A percentile compares a stretch with the other conserved stretches of the same genome.
These are phyloP conservation scores for Suillus subaureus DNA, from an alignment of 768 basidiomycete species.

Conservation along the genomic window DNA sequence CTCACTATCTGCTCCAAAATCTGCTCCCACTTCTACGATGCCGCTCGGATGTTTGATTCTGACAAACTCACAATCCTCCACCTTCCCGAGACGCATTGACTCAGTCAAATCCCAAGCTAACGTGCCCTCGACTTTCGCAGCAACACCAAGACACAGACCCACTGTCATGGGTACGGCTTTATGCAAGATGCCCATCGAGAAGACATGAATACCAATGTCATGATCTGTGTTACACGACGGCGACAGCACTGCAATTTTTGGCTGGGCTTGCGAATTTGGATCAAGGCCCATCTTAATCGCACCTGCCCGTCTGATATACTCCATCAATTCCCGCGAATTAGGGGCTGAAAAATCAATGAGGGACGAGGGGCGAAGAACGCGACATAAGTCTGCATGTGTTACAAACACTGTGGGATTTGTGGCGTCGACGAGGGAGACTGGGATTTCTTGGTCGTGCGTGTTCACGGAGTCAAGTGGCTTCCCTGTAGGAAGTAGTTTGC, in stretches of 20 bases:
- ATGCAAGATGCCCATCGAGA: conserved; percentile 74
- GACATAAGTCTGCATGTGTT: conserved; percentile 42
- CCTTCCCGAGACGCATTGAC: conserved; percentile 26
- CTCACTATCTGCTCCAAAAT: conserved; percentile 45
- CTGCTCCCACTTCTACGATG: conserved; percentile 65
- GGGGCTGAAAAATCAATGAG: conserved; percentile 11
- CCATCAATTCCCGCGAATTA: conserved; percentile 39
- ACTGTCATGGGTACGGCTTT: conserved; percentile 77
- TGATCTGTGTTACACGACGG: conserved; percentile 30
- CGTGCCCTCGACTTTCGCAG: conserved; percentile 54
- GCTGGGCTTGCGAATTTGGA: conserved; percentile 63
- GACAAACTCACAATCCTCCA: conserved; percentile 34
- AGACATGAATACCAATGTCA: conserved; percentile 53
- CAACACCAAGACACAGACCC: conserved; percentile 68
- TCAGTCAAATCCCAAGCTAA: conserved; percentile 50
- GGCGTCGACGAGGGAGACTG: conserved; percentile 65
- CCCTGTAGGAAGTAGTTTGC: conserved; percentile 67
- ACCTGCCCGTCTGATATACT: conserved; percentile 55
- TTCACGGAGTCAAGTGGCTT: conserved; percentile 47
- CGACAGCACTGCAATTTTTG: conserved; percentile 65
- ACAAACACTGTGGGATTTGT: conserved; percentile 78
- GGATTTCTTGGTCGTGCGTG: conserved; percentile 32
- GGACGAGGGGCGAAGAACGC: conserved; percentile 28
- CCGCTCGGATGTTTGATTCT: conserved; percentile 69
- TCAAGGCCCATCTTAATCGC: conserved; percentile 66